Evolutionary conservation across 2,329 filamentous ascomycete genomes (phyloP).

Genomic region (Chrysoporthe austroafricana): DNA sequence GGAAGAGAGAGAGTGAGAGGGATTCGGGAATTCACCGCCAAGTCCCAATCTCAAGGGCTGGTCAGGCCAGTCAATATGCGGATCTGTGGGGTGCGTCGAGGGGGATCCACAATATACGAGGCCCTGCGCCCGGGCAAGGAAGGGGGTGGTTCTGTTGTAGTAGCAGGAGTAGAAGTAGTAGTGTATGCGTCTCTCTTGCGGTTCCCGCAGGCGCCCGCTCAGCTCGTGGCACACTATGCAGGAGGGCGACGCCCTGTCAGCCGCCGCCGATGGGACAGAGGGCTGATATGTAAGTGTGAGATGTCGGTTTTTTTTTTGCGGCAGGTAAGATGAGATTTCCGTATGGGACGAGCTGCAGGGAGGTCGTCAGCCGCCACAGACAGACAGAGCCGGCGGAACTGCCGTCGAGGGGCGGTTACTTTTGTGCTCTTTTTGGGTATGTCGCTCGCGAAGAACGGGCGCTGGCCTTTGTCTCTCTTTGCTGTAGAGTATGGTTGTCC

Average conservation of each 20-base stretch:
- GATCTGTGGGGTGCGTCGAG: constrained; percentile 26
- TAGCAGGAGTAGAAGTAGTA: too few species aligned
- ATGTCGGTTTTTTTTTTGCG: background rate
- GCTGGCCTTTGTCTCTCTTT: background rate
- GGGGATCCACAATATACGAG: constrained; percentile 30
- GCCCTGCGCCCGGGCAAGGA: constrained; percentile 9
- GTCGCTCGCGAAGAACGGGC: background rate
- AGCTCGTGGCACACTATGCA: background rate
- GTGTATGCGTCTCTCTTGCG: background rate
- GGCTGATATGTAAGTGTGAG: background rate
- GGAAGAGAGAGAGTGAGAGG: constrained; percentile 21
- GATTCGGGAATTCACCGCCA: constrained; percentile 29
- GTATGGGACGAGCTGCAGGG: background rate
- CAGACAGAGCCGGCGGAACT: background rate
- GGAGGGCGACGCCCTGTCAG: background rate
- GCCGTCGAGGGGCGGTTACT: background rate
- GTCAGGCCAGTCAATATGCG: constrained; percentile 30
- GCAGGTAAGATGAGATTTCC: constrained; percentile 1
- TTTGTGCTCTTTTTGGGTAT: background rate
- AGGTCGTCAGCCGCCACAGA: background rate
- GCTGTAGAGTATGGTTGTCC: background rate
- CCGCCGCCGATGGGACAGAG: too few species aligned
- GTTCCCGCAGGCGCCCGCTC: background rate
- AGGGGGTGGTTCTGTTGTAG: background rate
- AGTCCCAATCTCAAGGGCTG: constrained; percentile 20